These are phyloP conservation scores for Eutrema heterophyllum DNA, from an alignment of 345 rosid species.

Conservation along the genomic window DNA sequence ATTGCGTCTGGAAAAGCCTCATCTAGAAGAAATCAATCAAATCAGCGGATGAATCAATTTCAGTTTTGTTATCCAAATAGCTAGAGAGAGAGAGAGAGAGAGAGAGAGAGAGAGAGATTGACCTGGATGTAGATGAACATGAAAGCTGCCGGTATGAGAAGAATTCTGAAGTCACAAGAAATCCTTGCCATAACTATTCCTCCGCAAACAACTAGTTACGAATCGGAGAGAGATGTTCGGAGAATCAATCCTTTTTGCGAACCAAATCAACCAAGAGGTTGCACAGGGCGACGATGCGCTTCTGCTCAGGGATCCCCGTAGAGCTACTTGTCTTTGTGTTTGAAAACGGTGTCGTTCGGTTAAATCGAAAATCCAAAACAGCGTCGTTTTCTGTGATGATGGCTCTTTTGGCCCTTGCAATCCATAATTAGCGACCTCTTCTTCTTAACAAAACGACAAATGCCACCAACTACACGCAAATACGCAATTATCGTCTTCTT, in stretches of 20 bases:
- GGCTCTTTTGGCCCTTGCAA: not conserved
- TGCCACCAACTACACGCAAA: constrained; percentile 10
- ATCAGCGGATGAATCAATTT: not conserved
- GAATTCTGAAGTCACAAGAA: constrained; percentile 67
- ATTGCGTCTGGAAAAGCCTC: constrained; percentile 78
- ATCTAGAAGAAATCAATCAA: constrained; percentile 33
- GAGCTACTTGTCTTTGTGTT: no score
- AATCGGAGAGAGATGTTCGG: not conserved
- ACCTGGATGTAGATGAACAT: constrained; percentile 90
- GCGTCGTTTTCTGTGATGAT: not conserved
- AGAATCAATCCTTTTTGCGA: not conserved
- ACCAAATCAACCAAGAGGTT: no score
- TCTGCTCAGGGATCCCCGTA: no score
- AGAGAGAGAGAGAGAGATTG: not conserved
- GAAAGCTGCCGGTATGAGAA: constrained; percentile 68
- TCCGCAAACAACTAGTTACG: not conserved
- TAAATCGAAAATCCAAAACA: not conserved
- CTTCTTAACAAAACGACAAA: not conserved
- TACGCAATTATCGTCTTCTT: not conserved
- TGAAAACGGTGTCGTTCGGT: not conserved
- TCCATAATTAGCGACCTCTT: not conserved
- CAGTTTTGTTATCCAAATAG: no score
- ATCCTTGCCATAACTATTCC: constrained; percentile 36
- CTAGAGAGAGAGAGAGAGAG: no score
- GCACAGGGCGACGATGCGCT: no score